These are phyloP conservation scores for Cyclocybe cylindracea DNA, from an alignment of 768 basidiomycete genomes.

Conservation along the genomic window DNA sequence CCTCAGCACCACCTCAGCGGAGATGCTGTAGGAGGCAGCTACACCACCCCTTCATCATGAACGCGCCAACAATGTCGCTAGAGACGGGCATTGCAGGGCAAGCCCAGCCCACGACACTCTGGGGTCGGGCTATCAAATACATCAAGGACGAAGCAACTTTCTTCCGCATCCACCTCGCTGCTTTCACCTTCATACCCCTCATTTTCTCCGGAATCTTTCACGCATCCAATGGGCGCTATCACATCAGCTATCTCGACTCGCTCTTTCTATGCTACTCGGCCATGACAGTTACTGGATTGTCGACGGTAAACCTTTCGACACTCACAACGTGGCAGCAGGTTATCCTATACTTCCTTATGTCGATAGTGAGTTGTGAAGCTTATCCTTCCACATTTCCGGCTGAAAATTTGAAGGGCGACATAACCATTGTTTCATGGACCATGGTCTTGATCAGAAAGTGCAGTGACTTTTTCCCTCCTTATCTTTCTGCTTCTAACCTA, in stretches of 20 bases:
- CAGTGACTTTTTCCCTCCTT: slow-evolving; percentile 4
- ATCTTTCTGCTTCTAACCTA: neutral
- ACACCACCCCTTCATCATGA: too few species aligned
- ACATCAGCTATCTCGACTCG: slow-evolving; percentile 52
- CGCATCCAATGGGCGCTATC: slow-evolving; percentile 56
- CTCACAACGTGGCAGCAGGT: slow-evolving; percentile 49
- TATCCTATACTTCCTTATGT: slow-evolving; percentile 56
- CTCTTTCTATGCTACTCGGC: slow-evolving; percentile 65
- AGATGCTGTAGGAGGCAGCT: too few species aligned
- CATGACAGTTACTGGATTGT: slow-evolving; percentile 51
- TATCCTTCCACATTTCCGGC: neutral
- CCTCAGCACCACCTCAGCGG: too few species aligned
- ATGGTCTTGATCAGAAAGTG: slow-evolving; percentile 68
- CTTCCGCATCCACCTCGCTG: slow-evolving; percentile 50
- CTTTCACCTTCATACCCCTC: slow-evolving; percentile 59
- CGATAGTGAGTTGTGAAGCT: slow-evolving; percentile 32
- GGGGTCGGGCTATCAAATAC: slow-evolving; percentile 2
- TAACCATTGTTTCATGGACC: slow-evolving; percentile 59
- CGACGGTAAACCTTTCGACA: slow-evolving; percentile 51
- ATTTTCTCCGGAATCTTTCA: slow-evolving; percentile 66
- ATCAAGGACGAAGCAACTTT: slow-evolving; percentile 39
- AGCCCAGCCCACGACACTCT: too few species aligned
- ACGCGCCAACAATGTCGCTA: too few species aligned
- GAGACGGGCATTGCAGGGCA: too few species aligned
- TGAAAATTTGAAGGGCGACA: slow-evolving; percentile 34